phyloP scores from a whole-genome alignment of 352 stramenopile species.

The Phytopythium ostracodes region DNA sequence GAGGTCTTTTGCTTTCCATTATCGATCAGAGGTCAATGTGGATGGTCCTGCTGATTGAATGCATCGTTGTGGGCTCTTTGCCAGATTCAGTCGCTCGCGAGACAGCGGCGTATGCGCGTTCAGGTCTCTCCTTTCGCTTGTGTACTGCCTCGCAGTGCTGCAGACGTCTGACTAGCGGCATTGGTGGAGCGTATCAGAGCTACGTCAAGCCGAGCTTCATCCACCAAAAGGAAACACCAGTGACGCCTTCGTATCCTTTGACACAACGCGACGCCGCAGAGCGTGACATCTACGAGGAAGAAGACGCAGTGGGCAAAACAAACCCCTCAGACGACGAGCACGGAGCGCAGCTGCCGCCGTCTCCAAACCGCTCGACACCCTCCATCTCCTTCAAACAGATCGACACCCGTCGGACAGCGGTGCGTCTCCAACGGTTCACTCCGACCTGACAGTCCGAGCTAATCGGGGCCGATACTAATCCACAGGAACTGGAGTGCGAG shows the following conservation, averaged over 20 bases:
- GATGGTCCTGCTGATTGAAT: not conserved
- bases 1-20: slow-evolving; percentile 20
- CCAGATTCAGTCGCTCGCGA: slow-evolving; percentile 17
- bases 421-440: not conserved
- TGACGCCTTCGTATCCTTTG: not conserved
- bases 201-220: slow-evolving; percentile 40
- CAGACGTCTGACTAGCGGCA: not conserved
- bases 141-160: too few species aligned
- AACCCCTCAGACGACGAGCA: not conserved
- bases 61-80: not conserved
- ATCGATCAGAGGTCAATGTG: not conserved
- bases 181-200: not conserved
- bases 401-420: not conserved
- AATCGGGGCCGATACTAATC: not conserved
- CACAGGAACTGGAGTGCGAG: not conserved
- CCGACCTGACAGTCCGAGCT: not conserved
- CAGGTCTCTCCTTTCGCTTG: slow-evolving; percentile 10
- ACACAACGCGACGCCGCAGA: not conserved
- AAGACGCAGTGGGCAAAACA: not conserved
- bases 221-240: slow-evolving; percentile 14
- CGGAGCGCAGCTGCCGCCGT: not conserved
- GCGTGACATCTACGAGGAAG: not conserved
- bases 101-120: slow-evolving; percentile 8
- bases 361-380: not conserved
- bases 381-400: not conserved